phyloP scores from a whole-genome alignment of 768 basidiomycete genomes.

The Amanita rimosa region DNA sequence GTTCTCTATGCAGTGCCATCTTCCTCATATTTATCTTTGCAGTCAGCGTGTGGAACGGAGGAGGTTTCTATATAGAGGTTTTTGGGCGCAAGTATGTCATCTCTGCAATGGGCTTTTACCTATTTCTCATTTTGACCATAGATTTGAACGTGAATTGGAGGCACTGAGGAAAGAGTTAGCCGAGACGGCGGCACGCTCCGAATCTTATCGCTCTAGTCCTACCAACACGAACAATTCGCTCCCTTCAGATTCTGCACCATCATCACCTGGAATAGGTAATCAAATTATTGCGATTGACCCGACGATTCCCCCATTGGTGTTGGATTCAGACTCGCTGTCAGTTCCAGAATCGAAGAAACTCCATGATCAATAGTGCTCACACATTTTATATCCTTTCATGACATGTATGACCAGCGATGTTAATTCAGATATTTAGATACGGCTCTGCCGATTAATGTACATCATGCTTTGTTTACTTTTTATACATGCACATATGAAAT shows the following conservation, averaged over 20 bases:
- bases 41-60: slow-evolving; percentile 93
- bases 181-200: slow-evolving; percentile 39
- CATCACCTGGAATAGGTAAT: neutral
- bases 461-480: neutral
- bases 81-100: slow-evolving; percentile 85
- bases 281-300: neutral
- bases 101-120: slow-evolving; percentile 3
- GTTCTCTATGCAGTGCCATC: slow-evolving; percentile 60
- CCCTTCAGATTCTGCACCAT: slow-evolving; percentile 17
- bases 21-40: slow-evolving; percentile 76
- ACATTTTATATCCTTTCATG: neutral
- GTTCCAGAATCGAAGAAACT: slow-evolving; percentile 17
- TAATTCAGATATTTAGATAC: neutral
- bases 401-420: slow-evolving; percentile 6
- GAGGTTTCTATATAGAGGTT: slow-evolving; percentile 92
- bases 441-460: neutral
- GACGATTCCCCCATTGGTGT: slow-evolving; percentile 15
- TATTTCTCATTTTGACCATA: slow-evolving; percentile 18
- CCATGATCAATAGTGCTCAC: slow-evolving; percentile 11
- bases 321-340: slow-evolving; percentile 13
- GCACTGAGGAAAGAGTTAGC: slow-evolving; percentile 85
- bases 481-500: neutral
- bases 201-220: slow-evolving; percentile 42
- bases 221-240: slow-evolving; percentile 32
- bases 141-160: slow-evolving; percentile 90